Base-by-base conservation (phyloP, 192 early-diverging fungal species). In the Coemansia asiatica region DNA sequence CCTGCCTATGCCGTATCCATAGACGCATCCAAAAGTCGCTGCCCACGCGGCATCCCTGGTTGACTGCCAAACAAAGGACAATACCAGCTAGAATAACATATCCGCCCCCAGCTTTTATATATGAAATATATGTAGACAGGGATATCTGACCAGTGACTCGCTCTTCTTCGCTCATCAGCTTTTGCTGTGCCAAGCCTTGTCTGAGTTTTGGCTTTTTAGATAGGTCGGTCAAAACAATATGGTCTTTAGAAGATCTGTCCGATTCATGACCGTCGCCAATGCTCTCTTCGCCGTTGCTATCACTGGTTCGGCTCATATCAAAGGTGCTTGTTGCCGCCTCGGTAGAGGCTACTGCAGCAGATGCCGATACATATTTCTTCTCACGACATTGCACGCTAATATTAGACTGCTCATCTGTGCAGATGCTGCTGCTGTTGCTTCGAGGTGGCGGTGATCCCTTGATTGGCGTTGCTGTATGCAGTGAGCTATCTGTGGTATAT, bases 161-260 rank as follows among this genome's bases (percentile, higher is more conserved):
- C 68, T 97, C 94, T 67, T 97, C 95, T 25, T 86, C 85, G 51
- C 86, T 80, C 90, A 95, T 96, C 13, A 94, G 76, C 26, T 79
- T 78, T 8, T 72, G n/a, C n/a, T n/a, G 78, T 1, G 56, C 49
- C 26, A 13, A 22, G n/a, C 9, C 12, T 1, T 31, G 51, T 26
- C 33, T 62, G 40, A 21, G 51, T 19, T 5, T 53, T 25, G 18
- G 53, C 2, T 55, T 51, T 36, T 69, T 69, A 29, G 58, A 12
- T 19, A 51, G 31, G n/a, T 53, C 47, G 4, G 47, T 60, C 31
- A 33, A 21, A 33, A 26, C 44, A 46, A 57, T 46, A 0, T 40
- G 25, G 19, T 35, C 26, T 51, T 51, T 40, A 19, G 21, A 28
- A 26, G 7, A 2, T 2, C 21, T 22, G 23, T 5, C n/a, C 1